Conservation (phyloP, 2,329 filamentous ascomycete species). For the Alternaria postmessia region DNA sequence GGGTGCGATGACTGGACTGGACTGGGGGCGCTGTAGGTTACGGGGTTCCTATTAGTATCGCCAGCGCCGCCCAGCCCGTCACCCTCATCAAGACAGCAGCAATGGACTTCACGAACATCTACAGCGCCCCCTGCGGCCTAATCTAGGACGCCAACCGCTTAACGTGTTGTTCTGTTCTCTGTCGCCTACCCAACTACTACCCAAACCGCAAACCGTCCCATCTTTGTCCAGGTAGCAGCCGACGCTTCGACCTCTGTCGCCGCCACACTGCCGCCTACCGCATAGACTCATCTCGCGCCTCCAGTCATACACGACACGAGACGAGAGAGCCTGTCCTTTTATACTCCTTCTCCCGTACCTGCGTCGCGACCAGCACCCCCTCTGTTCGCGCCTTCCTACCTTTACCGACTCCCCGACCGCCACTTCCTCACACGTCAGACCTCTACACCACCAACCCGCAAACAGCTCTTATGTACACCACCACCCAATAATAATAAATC, state of each 20-base stretch:
- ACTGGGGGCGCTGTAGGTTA: constrained; percentile 29
- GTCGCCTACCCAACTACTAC: constrained; percentile 23
- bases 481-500: constrained; percentile 39
- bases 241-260: constrained; percentile 33
- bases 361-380: constrained; percentile 14
- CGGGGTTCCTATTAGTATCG: constrained; percentile 41
- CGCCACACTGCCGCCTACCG: constrained; percentile 41
- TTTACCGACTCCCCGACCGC: constrained; percentile 35
- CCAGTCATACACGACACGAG: constrained; percentile 17
- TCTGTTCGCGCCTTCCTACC: constrained; percentile 23
- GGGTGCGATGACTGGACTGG: constrained; percentile 37
- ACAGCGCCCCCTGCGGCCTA: constrained; percentile 42
- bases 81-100: constrained; percentile 40
- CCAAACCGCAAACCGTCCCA: constrained; percentile 21
- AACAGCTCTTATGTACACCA: constrained; percentile 28
- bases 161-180: constrained; percentile 29
- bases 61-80: constrained; percentile 36
- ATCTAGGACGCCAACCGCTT: constrained; percentile 35
- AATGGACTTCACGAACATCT: constrained; percentile 46
- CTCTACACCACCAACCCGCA: constrained; percentile 29
- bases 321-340: constrained; percentile 29
- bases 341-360: constrained; percentile 20
- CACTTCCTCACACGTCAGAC: constrained; percentile 41
- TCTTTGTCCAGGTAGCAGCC: constrained; percentile 39
- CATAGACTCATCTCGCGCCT: constrained; percentile 32